Base-by-base conservation (phyloP, 805 yeast species). In the Zygosaccharomyces lentus region DNA sequence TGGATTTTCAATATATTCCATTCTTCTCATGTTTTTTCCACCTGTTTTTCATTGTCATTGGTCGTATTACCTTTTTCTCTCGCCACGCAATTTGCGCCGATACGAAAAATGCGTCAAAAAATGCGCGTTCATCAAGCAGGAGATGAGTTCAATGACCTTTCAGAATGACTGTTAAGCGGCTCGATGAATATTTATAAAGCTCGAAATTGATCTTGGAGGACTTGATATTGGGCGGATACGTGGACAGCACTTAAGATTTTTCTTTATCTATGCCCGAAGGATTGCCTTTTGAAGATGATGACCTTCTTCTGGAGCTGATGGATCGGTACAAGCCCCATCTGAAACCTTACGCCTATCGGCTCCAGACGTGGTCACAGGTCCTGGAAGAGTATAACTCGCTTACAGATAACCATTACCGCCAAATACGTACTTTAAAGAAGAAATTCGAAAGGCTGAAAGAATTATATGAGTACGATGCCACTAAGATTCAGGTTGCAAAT, bases 401-500 rank as follows among this genome's bases (percentile, higher is more conserved):
- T 10, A 53, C 62, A 2, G 61, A 55, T 9, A 49, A 51, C 9
- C 47, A 47, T 7, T 61, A 61, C 30, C 57, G 56, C 29, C 68
- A 64, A 41, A 53, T 54, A 23, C 55, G 68, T 23, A 64, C 68
- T 2, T 29, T 65, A 24, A 59, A 55, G 50, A 57, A 49, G 7
- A 52, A 63, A 31, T 64, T 61, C 34, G 60, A 58, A 13, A 61
- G 56, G 44, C 34, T 65, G 34, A 49, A 50, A 26, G 56, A 51
- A 4, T 19, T 43, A 6, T 54, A 46, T 40, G 34, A 43, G 8
- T 45, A 30, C 3, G 52, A 48, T 37, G 47, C 42, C 15, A 36
- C 26, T 5, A 12, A 24, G 21, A 40, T 50, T 6, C 53, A 55
- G 2, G 42, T 46, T 6, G 41, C 49, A 6, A 41, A 48, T 31